Conservation (phyloP, 495 filamentous ascomycete species). For the Aspergillus ostianus region DNA sequence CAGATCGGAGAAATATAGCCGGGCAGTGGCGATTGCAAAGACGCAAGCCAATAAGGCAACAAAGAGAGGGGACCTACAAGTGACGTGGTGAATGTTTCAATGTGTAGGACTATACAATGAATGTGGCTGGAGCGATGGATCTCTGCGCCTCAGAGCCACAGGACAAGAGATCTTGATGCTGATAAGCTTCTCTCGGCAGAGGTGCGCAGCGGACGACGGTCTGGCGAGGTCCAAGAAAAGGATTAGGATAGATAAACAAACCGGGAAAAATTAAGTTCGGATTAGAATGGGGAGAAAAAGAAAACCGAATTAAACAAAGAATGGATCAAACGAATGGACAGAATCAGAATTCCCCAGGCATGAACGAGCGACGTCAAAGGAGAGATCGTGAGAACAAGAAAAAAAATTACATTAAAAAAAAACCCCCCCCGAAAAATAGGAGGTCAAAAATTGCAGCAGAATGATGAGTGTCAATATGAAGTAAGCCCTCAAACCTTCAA, state of each 20-base stretch:
- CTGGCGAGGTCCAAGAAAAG: neutral
- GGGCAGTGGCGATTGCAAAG: neutral
- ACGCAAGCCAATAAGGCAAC: neutral
- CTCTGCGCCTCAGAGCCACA: slow-evolving; percentile 13
- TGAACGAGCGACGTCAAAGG: neutral
- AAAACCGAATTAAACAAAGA: neutral
- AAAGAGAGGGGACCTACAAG: neutral
- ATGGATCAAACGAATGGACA: neutral
- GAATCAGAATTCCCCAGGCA: neutral
- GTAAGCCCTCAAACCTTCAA: neutral
- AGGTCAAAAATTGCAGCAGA: neutral
- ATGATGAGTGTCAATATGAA: neutral
- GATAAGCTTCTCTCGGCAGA: slow-evolving; percentile 12
- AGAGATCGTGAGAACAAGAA: neutral
- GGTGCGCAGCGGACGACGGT: neutral
- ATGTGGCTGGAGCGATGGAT: slow-evolving; percentile 13
- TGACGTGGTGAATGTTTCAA: slow-evolving; percentile 1
- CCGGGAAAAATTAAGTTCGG: neutral
- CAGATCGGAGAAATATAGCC: neutral
- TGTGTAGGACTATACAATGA: neutral
- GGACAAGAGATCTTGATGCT: slow-evolving; percentile 8
- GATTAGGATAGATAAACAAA: slow-evolving; percentile 2
- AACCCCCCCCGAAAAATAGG: neutral
- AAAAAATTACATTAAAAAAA: neutral
- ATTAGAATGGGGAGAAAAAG: neutral